Conservation (phyloP, 306 rosid genomes). For the Pueraria montana region DNA sequence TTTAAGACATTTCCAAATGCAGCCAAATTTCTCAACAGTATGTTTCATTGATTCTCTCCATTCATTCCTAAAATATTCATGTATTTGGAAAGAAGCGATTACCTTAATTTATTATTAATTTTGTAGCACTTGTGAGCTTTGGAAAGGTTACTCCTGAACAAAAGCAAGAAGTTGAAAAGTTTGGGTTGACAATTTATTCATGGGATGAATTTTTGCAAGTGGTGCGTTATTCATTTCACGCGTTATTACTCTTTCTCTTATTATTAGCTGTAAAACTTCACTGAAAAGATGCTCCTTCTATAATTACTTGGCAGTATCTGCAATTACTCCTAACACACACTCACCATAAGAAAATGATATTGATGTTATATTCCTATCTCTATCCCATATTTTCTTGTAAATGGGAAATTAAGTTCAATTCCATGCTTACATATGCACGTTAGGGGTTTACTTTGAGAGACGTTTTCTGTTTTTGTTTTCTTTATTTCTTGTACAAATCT, state of each 20-base stretch:
- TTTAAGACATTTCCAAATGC: constrained; percentile 79
- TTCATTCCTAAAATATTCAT: constrained; percentile 38
- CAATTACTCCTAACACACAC: neutral
- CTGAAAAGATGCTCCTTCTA: constrained; percentile 13
- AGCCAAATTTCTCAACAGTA: constrained; percentile 72
- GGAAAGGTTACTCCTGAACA: constrained; percentile 82
- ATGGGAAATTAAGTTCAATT: too few species aligned
- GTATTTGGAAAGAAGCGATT: constrained; percentile 32
- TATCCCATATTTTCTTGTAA: too few species aligned
- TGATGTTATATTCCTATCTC: too few species aligned
- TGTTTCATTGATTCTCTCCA: constrained; percentile 44
- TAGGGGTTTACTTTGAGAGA: too few species aligned
- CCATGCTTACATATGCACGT: too few species aligned
- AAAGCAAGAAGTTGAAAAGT: constrained; percentile 65
- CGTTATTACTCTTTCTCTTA: constrained; percentile 29
- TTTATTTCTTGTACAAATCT: too few species aligned
- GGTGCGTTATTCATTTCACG: constrained; percentile 62
- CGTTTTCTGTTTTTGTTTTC: too few species aligned
- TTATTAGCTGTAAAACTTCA: constrained; percentile 19
- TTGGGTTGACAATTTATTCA: constrained; percentile 67
- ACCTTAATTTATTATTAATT: constrained; percentile 19
- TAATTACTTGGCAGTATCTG: neutral
- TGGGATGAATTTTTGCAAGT: constrained; percentile 84
- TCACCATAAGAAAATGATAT: too few species aligned
- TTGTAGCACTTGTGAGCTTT: constrained; percentile 88